Evolutionary conservation across 2,329 filamentous ascomycete species (phyloP).

Genomic region (Penicillium oxalicum): DNA sequence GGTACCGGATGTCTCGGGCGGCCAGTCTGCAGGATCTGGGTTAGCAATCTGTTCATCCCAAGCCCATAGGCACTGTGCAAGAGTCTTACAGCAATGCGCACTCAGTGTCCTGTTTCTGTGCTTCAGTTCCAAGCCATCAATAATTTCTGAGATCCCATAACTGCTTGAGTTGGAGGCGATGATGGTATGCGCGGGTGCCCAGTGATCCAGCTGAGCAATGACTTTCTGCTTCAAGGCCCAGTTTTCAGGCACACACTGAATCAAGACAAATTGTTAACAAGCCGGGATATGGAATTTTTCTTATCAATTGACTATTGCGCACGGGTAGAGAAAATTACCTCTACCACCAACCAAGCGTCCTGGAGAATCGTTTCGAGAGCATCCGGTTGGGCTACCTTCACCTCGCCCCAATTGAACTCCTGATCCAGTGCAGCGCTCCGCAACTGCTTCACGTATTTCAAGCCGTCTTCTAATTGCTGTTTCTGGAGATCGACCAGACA

Average conservation of each 20-base stretch:
- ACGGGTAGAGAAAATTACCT: conserved; percentile 18
- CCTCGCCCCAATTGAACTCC: conserved; percentile 17
- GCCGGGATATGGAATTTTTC: too few species aligned
- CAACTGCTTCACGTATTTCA: conserved; percentile 25
- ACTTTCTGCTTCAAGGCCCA: conserved; percentile 39
- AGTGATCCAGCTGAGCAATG: conserved; percentile 36
- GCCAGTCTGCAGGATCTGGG: conserved; percentile 28
- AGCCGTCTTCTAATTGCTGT: conserved; percentile 23
- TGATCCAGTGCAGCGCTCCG: conserved; percentile 9
- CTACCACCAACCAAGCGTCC: conserved; percentile 33
- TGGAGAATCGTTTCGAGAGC: conserved; percentile 18
- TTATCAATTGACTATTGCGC: too few species aligned
- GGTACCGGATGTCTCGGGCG: conserved; percentile 33
- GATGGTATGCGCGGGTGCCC: conserved; percentile 33
- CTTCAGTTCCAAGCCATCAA: conserved; percentile 32
- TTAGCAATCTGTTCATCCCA: neutral
- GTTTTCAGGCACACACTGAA: conserved; percentile 42
- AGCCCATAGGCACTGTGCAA: neutral
- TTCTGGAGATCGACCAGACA: conserved; percentile 27
- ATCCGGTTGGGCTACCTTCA: conserved; percentile 18
- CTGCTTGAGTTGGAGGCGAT: conserved; percentile 47
- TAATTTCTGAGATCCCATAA: conserved; percentile 42
- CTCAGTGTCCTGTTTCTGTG: conserved; percentile 37
- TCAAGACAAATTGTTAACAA: too few species aligned
- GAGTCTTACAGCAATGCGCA: conserved; percentile 39